A percentile compares a stretch with the other conserved stretches of the same genome.
Conservation (phyloP, 176 grass and related monocot genomes). For the Cymbopogon citratus region DNA sequence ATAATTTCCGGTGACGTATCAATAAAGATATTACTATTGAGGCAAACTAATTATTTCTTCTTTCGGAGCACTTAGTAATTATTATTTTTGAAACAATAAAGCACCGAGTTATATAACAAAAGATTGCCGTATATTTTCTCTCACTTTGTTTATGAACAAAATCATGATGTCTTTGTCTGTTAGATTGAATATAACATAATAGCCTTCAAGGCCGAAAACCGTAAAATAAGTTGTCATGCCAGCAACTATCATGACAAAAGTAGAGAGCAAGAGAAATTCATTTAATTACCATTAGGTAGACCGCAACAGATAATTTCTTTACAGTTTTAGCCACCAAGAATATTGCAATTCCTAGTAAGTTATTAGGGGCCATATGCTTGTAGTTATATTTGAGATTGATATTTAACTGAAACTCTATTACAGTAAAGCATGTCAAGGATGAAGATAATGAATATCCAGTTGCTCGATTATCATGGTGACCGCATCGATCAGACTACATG, state of each 20-base stretch:
- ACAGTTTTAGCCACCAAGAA: too few relatives aligned
- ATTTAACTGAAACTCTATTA: neutral
- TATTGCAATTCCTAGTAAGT: neutral
- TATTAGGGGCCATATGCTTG: too few relatives aligned
- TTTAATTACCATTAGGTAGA: too few relatives aligned
- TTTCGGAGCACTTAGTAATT: neutral
- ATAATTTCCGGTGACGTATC: neutral
- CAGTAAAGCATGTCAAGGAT: neutral
- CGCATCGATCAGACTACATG: neutral
- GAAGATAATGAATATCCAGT: neutral
- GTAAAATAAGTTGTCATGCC: neutral
- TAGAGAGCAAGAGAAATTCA: neutral
- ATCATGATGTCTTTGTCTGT: neutral
- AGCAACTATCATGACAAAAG: neutral
- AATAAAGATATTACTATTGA: neutral
- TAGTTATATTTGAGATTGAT: neutral
- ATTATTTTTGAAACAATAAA: too few relatives aligned
- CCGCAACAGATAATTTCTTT: too few relatives aligned
- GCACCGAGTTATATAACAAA: neutral
- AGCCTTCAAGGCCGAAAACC: neutral
- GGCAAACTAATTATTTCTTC: neutral
- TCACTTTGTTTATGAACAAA: neutral
- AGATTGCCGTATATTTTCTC: neutral
- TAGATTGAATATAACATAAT: neutral
- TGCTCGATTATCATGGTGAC: neutral